Conservation (phyloP, 768 basidiomycete species). For the Auricularia auricula-judae region DNA sequence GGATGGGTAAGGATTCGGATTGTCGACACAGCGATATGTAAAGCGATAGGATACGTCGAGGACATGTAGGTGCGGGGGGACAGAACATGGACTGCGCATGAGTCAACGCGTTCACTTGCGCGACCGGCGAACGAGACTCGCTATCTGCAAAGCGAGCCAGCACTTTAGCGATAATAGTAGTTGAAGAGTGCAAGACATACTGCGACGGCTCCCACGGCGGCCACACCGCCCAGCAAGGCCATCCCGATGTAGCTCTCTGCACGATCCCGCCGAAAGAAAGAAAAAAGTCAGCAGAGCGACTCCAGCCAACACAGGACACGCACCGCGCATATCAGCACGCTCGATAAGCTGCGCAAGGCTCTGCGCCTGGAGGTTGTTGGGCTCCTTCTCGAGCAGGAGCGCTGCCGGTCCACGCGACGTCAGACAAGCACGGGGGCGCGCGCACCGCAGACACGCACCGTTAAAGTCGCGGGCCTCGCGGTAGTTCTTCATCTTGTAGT, state of each 20-base stretch:
- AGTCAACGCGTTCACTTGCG: constrained; percentile 25
- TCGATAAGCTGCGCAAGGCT: constrained; percentile 82
- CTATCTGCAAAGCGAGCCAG: constrained; percentile 22
- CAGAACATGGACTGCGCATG: not conserved
- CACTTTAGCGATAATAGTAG: not conserved
- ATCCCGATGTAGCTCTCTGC: constrained; percentile 98
- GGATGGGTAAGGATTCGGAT: not conserved
- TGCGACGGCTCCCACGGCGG: constrained; percentile 49
- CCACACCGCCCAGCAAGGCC: constrained; percentile 86
- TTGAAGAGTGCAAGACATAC: constrained; percentile 35
- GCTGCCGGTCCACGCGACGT: constrained; percentile 31
- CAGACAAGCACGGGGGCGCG: not conserved
- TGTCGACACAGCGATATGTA: not conserved
- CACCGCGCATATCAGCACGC: constrained; percentile 70
- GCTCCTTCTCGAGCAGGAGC: constrained; percentile 83
- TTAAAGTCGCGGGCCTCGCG: constrained; percentile 89
- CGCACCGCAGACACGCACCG: constrained; percentile 39
- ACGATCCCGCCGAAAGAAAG: not conserved
- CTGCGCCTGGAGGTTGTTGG: constrained; percentile 84
- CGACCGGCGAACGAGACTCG: constrained; percentile 75
- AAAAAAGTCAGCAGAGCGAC: not conserved
- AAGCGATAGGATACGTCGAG: not conserved
- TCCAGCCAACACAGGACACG: constrained; percentile 9
- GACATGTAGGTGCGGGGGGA: not conserved
- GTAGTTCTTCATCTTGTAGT: constrained; percentile 95